Evolutionary conservation across 352 stramenopile species (phyloP).

Genomic region (Phytopythium boreale): DNA sequence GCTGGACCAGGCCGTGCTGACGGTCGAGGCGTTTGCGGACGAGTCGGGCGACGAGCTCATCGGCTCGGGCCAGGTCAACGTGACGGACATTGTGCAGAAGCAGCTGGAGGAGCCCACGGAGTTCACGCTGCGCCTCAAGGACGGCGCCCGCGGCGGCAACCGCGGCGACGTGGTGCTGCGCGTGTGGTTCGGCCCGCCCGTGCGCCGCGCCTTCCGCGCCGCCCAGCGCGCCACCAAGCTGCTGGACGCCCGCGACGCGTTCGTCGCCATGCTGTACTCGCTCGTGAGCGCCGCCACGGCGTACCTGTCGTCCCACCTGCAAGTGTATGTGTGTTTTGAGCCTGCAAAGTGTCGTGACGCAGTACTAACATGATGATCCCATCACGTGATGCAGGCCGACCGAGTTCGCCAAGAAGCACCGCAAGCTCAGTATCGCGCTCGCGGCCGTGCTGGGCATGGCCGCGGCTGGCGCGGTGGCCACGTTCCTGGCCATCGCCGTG

Average conservation of each 20-base stretch:
- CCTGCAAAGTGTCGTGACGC: background rate
- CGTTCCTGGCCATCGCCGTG: constrained; percentile 71
- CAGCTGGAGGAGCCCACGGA: constrained; percentile 31
- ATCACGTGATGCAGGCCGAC: constrained; percentile 30
- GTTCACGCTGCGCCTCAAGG: constrained; percentile 50
- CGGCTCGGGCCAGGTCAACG: constrained; percentile 61
- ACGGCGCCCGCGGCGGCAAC: constrained; percentile 31
- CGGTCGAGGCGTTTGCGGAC: constrained; percentile 69
- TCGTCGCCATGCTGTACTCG: constrained; percentile 51
- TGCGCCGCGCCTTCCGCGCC: constrained; percentile 76
- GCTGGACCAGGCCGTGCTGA: constrained; percentile 51
- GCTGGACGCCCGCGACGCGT: constrained; percentile 66
- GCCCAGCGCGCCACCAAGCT: constrained; percentile 65
- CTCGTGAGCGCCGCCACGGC: constrained; percentile 27
- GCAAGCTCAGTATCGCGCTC: constrained; percentile 60
- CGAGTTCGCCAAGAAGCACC: constrained; percentile 75
- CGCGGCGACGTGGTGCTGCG: constrained; percentile 58
- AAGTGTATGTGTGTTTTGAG: constrained; percentile 21
- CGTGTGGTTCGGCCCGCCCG: constrained; percentile 77
- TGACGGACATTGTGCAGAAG: constrained; percentile 33
- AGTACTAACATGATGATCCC: constrained; percentile 4
- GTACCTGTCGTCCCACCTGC: constrained; percentile 41
- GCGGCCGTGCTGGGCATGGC: constrained; percentile 54
- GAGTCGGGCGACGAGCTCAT: constrained; percentile 74
- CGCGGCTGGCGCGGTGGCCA: constrained; percentile 37